A percentile compares a stretch with the other conserved stretches of the same genome.
Evolutionary conservation across 1,284 basidiomycete species (phyloP).

Genomic region (Trametes polyzona): DNA sequence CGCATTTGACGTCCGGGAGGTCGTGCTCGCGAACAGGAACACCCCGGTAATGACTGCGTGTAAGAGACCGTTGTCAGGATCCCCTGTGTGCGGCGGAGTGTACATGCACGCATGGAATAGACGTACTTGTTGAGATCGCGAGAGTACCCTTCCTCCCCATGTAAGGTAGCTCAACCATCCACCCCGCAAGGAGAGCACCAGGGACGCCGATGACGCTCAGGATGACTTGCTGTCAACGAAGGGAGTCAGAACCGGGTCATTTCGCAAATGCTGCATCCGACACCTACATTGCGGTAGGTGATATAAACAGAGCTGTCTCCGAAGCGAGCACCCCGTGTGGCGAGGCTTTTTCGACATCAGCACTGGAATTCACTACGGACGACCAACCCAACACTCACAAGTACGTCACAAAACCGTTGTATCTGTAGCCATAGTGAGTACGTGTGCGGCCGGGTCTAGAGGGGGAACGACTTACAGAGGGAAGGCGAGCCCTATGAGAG

Average conservation of each 20-base stretch:
- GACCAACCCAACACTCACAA: conserved; percentile 45
- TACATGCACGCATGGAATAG: conserved; percentile 21
- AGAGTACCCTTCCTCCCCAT: conserved; percentile 69
- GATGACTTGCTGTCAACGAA: conserved; percentile 56
- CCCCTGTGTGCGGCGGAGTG: conserved; percentile 47
- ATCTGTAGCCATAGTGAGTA: too few relatives aligned
- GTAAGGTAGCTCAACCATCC: conserved; percentile 59
- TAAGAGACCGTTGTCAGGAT: background rate
- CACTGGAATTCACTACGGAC: conserved; percentile 41
- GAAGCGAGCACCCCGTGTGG: conserved; percentile 62
- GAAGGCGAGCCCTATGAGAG: conserved; percentile 75
- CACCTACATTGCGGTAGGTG: conserved; percentile 69
- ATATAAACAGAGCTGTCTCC: conserved; percentile 65
- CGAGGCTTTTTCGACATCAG: conserved; percentile 39
- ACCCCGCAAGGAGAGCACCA: conserved; percentile 65
- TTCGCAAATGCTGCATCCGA: background rate
- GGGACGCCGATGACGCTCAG: conserved; percentile 71
- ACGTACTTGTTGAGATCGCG: conserved; percentile 56
- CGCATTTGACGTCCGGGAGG: conserved; percentile 61
- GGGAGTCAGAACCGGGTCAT: background rate
- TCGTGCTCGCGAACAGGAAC: conserved; percentile 73
- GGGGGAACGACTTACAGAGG: conserved; percentile 62
- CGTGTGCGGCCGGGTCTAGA: too few relatives aligned
- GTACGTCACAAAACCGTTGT: conserved; percentile 67
- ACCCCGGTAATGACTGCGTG: conserved; percentile 62